Percentiles rank a stretch among this genome's conserved stretches.
These are phyloP conservation scores for Dryas integrifolia DNA, from an alignment of 331 rosid genomes.

Conservation along the genomic window DNA sequence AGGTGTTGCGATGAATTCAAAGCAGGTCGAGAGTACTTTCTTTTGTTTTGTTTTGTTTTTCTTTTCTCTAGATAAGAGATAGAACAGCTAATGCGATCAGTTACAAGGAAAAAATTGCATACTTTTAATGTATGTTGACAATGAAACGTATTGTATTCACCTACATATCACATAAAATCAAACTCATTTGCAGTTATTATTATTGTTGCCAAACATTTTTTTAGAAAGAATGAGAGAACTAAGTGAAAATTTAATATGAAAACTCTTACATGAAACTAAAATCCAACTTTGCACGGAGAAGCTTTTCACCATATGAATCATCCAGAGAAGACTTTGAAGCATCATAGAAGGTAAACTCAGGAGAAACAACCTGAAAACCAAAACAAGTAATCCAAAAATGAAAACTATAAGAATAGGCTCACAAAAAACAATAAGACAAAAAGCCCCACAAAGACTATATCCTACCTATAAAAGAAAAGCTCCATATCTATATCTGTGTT, in stretches of 20 bases:
- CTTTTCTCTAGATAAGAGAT: too few species aligned
- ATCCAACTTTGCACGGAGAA: conserved; percentile 96
- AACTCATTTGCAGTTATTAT: neutral
- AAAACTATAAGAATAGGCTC: conserved; percentile 25
- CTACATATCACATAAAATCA: neutral
- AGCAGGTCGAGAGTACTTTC: too few species aligned
- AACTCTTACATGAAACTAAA: conserved; percentile 86
- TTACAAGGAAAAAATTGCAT: neutral
- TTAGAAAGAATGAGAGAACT: neutral
- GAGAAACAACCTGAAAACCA: conserved; percentile 74
- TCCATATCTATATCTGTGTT: neutral
- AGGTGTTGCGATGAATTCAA: neutral
- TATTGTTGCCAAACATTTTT: neutral
- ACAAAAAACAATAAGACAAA: neutral
- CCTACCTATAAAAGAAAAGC: neutral
- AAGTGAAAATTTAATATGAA: neutral
- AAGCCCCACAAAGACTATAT: neutral
- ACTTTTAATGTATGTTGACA: neutral
- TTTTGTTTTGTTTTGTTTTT: too few species aligned
- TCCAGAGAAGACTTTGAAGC: conserved; percentile 86
- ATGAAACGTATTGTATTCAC: neutral
- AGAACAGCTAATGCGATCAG: neutral
- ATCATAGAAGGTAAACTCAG: conserved; percentile 93
- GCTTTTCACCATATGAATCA: conserved; percentile 91
- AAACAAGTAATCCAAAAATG: conserved; percentile 14